A percentile compares a stretch with the other conserved stretches of the same genome.
Evolutionary conservation across 768 basidiomycete genomes (phyloP).

Genomic region (Tulasnella sp.): DNA sequence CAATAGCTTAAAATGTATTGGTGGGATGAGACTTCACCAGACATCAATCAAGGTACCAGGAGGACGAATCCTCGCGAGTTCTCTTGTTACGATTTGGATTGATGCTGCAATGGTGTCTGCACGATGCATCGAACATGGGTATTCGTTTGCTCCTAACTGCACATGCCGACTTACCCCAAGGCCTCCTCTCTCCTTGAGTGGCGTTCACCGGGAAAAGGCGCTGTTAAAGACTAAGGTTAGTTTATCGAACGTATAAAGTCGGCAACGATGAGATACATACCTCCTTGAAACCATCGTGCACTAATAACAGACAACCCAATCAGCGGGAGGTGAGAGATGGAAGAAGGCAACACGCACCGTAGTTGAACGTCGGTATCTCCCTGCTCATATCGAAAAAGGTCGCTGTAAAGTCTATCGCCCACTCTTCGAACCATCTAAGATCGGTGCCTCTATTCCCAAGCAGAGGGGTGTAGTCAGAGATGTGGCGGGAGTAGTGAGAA

Average conservation of each 20-base stretch:
- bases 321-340: not conserved
- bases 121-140: not conserved
- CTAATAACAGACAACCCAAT: not conserved
- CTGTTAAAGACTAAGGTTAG: not conserved
- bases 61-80: constrained; percentile 16
- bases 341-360: not conserved
- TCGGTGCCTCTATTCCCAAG: constrained; percentile 17
- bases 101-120: constrained; percentile 21
- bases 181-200: not conserved
- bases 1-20: not conserved
- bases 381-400: not conserved
- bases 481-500: not conserved
- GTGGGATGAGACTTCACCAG: constrained; percentile 3
- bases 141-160: not conserved
- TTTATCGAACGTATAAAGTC: not conserved
- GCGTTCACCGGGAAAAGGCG: not conserved
- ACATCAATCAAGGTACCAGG: constrained; percentile 15
- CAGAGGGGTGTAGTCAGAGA: not conserved
- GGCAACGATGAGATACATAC: not conserved
- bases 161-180: not conserved
- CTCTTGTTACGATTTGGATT: constrained; percentile 15
- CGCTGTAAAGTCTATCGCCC: constrained; percentile 19
- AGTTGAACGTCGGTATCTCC: not conserved
- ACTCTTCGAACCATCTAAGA: constrained; percentile 21
- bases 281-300: constrained; percentile 23